Percentiles rank a stretch among this genome's conserved stretches.
phyloP scores from a whole-genome alignment of 352 stramenopile genomes.

The Phytophthora crassamura region DNA sequence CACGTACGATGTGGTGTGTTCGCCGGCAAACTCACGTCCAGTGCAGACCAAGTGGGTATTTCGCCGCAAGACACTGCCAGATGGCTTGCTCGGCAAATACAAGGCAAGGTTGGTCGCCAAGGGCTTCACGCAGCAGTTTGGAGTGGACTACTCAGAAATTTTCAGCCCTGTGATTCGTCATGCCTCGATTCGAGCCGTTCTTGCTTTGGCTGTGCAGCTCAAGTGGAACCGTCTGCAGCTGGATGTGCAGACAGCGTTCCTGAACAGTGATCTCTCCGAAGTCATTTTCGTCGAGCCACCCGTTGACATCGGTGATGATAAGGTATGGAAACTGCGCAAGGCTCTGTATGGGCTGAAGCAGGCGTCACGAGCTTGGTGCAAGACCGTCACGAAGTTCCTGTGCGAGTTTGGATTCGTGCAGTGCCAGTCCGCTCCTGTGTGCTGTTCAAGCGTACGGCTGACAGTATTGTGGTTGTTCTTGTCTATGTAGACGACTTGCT shows the following conservation, averaged over 20 bases:
- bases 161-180: constrained; percentile 33
- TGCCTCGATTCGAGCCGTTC: constrained; percentile 13
- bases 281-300: constrained; percentile 4
- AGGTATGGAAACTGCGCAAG: constrained; percentile 29
- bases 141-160: constrained; percentile 42
- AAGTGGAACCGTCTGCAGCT: constrained; percentile 6
- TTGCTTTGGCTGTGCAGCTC: constrained; percentile 12
- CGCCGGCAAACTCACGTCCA: background rate
- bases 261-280: constrained; percentile 11
- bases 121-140: constrained; percentile 28
- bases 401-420: constrained; percentile 1
- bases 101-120: constrained; percentile 37
- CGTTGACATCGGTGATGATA: background rate
- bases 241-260: constrained; percentile 22
- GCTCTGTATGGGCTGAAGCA: constrained; percentile 29
- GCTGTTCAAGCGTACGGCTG: background rate
- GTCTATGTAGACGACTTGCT: constrained; percentile 39
- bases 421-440: constrained; percentile 29
- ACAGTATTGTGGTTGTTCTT: constrained; percentile 20
- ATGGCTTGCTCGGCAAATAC: constrained; percentile 41
- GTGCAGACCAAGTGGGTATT: constrained; percentile 10
- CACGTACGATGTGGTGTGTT: constrained; percentile 11
- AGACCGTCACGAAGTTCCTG: constrained; percentile 13
- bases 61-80: constrained; percentile 1
- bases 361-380: too few relatives aligned